These are phyloP conservation scores for Huntiella omanensis DNA, from an alignment of 2,329 filamentous ascomycete genomes.

Conservation along the genomic window DNA sequence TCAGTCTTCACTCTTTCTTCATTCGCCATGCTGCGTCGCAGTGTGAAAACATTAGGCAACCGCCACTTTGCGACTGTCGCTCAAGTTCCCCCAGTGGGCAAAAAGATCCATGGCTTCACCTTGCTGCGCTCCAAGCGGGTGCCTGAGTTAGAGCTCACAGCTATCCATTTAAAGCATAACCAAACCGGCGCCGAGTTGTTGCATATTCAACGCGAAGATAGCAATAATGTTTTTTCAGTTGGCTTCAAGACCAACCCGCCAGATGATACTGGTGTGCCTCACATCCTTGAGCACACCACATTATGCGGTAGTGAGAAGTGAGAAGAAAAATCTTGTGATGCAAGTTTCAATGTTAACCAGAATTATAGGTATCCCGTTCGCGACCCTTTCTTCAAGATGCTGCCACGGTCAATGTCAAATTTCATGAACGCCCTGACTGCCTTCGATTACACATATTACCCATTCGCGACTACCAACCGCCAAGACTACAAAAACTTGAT, in stretches of 20 bases:
- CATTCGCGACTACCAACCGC: constrained; percentile 88
- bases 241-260: constrained; percentile 98
- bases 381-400: constrained; percentile 99
- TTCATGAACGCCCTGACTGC: constrained; percentile 99
- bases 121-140: constrained; percentile 78
- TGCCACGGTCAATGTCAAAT: constrained; percentile 92
- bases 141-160: constrained; percentile 81
- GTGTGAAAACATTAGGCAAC: constrained; percentile 8
- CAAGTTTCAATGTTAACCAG: constrained; percentile 14
- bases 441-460: constrained; percentile 90
- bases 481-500: constrained; percentile 93
- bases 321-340: constrained; percentile 12
- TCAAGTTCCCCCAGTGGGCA: constrained; percentile 47
- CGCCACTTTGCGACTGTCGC: constrained; percentile 9
- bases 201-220: constrained; percentile 84
- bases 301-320: constrained; percentile 89
- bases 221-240: constrained; percentile 98
- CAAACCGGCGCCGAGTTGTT: constrained; percentile 92
- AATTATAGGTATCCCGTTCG: constrained; percentile 68
- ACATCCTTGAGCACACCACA: constrained; percentile 95
- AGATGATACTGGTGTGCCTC: constrained; percentile 86
- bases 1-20: background rate
- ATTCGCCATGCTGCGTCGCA: constrained; percentile 8
- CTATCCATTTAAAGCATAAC: constrained; percentile 77
- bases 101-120: constrained; percentile 85